Conservation (phyloP, 202 grass and related monocot species). For the Dendrocalamus latiflorus region DNA sequence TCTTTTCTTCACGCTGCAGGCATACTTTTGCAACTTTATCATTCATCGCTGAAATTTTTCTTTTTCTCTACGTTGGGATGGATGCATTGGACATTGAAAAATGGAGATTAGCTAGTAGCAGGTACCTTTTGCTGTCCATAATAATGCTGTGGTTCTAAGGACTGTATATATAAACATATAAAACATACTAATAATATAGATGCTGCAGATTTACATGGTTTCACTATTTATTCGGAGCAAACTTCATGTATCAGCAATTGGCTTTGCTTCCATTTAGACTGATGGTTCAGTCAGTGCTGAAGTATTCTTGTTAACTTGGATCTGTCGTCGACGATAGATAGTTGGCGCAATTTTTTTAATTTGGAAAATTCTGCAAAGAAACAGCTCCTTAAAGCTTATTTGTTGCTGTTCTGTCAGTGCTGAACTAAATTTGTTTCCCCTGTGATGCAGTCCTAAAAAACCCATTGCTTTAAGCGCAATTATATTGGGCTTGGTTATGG, state of each 20-base stretch:
- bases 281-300: neutral
- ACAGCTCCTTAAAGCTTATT: constrained; percentile 6
- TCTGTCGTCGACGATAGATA: neutral
- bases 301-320: constrained; percentile 11
- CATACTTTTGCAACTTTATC: constrained; percentile 92
- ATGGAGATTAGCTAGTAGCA: constrained; percentile 87
- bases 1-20: constrained; percentile 39
- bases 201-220: neutral
- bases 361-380: neutral
- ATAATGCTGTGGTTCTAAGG: constrained; percentile 10
- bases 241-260: neutral
- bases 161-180: neutral
- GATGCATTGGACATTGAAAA: constrained; percentile 97
- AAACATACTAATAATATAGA: neutral
- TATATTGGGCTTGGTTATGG: constrained; percentile 84
- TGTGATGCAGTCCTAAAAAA: constrained; percentile 73
- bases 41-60: constrained; percentile 89
- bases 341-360: neutral
- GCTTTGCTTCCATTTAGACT: neutral
- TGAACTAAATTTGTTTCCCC: constrained; percentile 10
- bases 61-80: constrained; percentile 98
- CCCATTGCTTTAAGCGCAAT: constrained; percentile 70
- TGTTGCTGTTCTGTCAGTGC: neutral
- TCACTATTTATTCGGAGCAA: constrained; percentile 1
- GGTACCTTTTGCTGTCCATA: constrained; percentile 43